Evolutionary conservation across 768 basidiomycete species (phyloP), one percentile per base, ranked within the genome.

Genomic region (Gautieria morchelliformis): DNA sequence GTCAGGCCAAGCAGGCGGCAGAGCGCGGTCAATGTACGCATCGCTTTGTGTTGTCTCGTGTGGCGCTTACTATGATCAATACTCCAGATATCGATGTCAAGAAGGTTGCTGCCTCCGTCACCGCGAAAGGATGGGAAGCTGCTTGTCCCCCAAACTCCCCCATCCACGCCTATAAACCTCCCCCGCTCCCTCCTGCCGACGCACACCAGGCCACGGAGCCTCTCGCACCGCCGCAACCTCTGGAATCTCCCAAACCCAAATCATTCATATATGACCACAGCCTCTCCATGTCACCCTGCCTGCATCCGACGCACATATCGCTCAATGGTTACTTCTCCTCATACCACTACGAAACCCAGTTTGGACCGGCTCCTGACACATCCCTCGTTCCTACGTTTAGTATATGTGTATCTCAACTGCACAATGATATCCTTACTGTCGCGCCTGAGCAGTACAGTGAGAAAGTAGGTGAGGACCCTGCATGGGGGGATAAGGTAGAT

Each of bases 401-500:
- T 5, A 74, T 74, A 47, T 81, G 76, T 58, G 68, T 74, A 0
- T 79, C 81, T 1, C 53, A 66, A 3, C 54, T 84, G 9, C 81
- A 84, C 58, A 76, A 78, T 52, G 78, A 84, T 59, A 80, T 85
- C 46, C 77, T 77, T 32, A 71, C 76, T 5, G 74, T 79, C 0
- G 71, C 71, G 1, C 72, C 75, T 0, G 78, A 78, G 50, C 73
- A 69, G 14, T 83, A 78, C 78, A 76, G 76, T 14, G 65, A 74
- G 5, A 63, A 64, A 9, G 69, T 73, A 5, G 70, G 71, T 3
- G 66, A 82, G 61, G 81, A 88, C 66, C 78, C 83, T 8, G 74
- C 73, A 0, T 92, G 84, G 80, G 78, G 82, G 15, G 73, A 78
- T 37, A 89, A 85, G 70, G 30, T 69, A 1, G 78, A 85, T 64